Conservation (phyloP, 352 stramenopile species). For the Pythium aquatile region DNA sequence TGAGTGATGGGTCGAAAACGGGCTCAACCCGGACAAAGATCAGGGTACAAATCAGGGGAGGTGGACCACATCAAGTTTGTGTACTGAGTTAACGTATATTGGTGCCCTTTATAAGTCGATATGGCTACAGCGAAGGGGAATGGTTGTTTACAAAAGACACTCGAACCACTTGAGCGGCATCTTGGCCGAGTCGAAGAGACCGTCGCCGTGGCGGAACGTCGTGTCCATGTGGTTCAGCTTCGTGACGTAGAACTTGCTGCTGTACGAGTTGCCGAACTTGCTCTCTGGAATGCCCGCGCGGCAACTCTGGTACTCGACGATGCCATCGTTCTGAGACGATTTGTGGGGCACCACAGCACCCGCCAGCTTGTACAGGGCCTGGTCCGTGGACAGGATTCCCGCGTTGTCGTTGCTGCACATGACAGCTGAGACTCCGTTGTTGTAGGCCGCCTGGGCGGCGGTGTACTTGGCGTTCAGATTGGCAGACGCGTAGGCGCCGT, state of each 20-base stretch:
- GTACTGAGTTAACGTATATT: constrained; percentile 1
- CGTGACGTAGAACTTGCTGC: constrained; percentile 50
- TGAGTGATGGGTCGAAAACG: no score
- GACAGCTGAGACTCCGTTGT: constrained; percentile 34
- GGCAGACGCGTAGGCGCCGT: constrained; percentile 30
- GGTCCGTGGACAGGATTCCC: constrained; percentile 40
- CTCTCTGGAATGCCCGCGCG: constrained; percentile 33
- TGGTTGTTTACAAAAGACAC: constrained; percentile 29
- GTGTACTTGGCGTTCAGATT: constrained; percentile 32
- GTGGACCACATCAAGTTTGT: neutral
- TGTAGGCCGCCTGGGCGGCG: constrained; percentile 32
- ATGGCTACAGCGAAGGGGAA: neutral
- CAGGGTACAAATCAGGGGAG: constrained; percentile 7
- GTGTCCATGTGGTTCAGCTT: constrained; percentile 68
- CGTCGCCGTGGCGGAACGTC: constrained; percentile 58
- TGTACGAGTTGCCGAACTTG: constrained; percentile 40
- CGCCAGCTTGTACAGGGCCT: constrained; percentile 30
- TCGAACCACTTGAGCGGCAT: constrained; percentile 76
- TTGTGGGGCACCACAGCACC: constrained; percentile 41
- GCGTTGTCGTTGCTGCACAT: constrained; percentile 44
- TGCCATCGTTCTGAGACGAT: constrained; percentile 50
- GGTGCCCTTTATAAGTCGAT: neutral
- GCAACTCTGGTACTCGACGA: constrained; percentile 66
- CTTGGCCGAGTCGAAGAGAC: constrained; percentile 40
- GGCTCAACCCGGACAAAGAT: neutral